Conservation (phyloP, 1,139 yeast species). For the Protomyces arabidopsidicola region DNA sequence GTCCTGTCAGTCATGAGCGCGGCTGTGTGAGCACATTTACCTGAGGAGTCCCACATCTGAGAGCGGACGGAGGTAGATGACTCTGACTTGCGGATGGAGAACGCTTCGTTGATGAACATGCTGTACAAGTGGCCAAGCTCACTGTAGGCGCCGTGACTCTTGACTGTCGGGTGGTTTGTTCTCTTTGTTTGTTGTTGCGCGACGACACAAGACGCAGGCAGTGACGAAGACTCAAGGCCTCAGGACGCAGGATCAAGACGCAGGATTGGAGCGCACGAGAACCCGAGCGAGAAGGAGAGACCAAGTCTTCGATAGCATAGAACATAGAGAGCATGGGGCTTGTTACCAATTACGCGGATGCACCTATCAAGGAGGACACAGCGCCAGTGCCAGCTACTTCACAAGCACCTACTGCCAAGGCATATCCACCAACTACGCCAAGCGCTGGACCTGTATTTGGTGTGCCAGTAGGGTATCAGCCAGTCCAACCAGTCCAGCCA, state of each 20-base stretch:
- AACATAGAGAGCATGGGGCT: background rate
- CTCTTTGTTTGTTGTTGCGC: no score
- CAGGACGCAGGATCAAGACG: no score
- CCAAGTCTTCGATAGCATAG: no score
- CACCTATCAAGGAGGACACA: background rate
- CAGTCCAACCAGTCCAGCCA: background rate
- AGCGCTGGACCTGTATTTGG: background rate
- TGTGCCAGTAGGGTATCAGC: background rate
- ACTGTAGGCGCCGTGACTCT: no score
- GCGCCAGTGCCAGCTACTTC: background rate
- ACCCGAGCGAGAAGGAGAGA: no score
- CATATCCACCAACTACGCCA: background rate
- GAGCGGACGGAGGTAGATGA: conserved; percentile 11
- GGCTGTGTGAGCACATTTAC: background rate
- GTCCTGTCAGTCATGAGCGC: background rate
- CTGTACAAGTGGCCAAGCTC: no score
- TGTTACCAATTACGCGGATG: background rate
- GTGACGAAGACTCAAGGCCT: no score
- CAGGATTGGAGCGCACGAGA: no score
- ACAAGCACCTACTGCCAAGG: background rate
- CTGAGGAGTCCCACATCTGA: conserved; percentile 27
- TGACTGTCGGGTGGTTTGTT: no score
- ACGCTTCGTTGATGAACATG: background rate
- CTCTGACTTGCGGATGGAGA: conserved; percentile 8
- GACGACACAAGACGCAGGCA: no score